These are phyloP conservation scores for Arabidopsis lyrata DNA, from an alignment of 441 rosid genomes.

Conservation along the genomic window DNA sequence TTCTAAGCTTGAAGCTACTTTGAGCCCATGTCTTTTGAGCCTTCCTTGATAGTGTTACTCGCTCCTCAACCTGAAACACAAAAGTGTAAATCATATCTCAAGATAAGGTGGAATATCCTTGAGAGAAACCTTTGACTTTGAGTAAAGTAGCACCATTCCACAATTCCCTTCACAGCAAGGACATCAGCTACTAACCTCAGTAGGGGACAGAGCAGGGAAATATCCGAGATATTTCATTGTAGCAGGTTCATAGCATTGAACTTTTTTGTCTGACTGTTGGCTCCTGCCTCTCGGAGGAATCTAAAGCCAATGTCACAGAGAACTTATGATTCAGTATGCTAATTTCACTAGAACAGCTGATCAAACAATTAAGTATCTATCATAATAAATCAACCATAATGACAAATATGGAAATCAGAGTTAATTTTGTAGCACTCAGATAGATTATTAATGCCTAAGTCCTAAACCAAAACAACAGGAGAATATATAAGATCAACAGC, in stretches of 20 bases:
- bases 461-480: constrained; percentile 16
- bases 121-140: constrained; percentile 2
- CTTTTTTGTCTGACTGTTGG: constrained; percentile 82
- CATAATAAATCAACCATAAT: constrained; percentile 14
- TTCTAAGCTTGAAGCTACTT: constrained; percentile 93
- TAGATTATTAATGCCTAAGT: neutral
- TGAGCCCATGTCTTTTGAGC: constrained; percentile 95
- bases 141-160: constrained; percentile 1
- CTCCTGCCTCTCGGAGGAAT: constrained; percentile 94
- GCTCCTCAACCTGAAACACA: constrained; percentile 76
- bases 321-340: constrained; percentile 13
- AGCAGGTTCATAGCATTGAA: constrained; percentile 98
- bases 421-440: neutral
- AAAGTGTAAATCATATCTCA: constrained; percentile 26
- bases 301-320: constrained; percentile 47
- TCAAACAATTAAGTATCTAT: neutral
- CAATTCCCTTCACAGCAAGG: neutral
- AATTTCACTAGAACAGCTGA: neutral
- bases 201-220: constrained; percentile 70
- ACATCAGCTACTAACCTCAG: constrained; percentile 67
- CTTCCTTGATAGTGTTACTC: constrained; percentile 83
- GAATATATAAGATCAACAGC: neutral
- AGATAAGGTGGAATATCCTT: constrained; percentile 18
- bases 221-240: constrained; percentile 94
- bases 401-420: constrained; percentile 32